Evolutionary conservation across 1,284 basidiomycete species (phyloP).

Genomic region (Phlebopus sp.): DNA sequence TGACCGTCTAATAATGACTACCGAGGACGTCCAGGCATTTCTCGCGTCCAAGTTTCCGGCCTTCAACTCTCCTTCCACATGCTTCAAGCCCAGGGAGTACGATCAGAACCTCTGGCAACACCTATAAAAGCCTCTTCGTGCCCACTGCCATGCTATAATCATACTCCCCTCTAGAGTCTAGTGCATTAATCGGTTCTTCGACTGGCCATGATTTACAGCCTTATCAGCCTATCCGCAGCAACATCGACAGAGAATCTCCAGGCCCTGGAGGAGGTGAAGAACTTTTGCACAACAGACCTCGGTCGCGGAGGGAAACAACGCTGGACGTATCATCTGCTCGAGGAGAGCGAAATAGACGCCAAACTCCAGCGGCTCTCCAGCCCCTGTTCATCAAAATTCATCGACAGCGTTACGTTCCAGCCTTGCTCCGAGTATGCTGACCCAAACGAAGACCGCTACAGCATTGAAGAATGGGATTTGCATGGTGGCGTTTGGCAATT

Average conservation of each 20-base stretch:
- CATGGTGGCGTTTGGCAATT: conserved; percentile 55
- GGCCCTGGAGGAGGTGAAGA: conserved; percentile 50
- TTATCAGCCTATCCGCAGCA: conserved; percentile 42
- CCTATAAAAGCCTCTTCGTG: conserved; percentile 22
- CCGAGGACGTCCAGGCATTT: conserved; percentile 20
- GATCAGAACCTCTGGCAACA: conserved; percentile 1
- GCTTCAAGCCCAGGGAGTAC: conserved; percentile 14
- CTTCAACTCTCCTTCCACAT: conserved; percentile 12
- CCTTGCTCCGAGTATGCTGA: conserved; percentile 51
- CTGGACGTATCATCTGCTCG: conserved; percentile 55
- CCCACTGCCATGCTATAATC: conserved; percentile 14
- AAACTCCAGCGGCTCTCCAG: conserved; percentile 43
- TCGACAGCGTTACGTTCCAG: conserved; percentile 56
- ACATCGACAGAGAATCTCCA: conserved; percentile 46
- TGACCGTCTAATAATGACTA: conserved; percentile 24
- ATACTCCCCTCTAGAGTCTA: conserved; percentile 11
- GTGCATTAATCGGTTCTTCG: neutral
- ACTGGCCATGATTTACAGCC: conserved; percentile 32
- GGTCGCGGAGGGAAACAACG: conserved; percentile 48
- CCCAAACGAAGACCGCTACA: conserved; percentile 54
- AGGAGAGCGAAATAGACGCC: conserved; percentile 43
- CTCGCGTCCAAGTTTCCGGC: conserved; percentile 12
- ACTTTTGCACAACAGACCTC: conserved; percentile 56
- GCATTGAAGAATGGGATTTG: conserved; percentile 53
- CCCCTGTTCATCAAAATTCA: conserved; percentile 36